Base-by-base conservation (phyloP, 1,139 yeast genomes). In the Magnusiomyces suaveolens region DNA sequence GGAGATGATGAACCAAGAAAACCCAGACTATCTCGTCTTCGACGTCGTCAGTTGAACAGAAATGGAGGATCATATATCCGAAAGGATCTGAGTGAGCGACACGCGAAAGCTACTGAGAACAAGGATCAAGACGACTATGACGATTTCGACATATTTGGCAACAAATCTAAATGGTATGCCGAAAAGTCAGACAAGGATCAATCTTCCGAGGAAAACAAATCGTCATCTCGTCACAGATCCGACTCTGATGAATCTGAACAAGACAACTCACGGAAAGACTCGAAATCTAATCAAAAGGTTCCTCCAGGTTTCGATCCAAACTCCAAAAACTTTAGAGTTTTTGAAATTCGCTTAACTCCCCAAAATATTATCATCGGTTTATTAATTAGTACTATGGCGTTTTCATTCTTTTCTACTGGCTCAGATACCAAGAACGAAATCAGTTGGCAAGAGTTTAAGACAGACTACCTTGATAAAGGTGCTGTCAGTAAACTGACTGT, bases 401-500 rank as follows among this genome's bases (percentile, higher is more conserved):
- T 60, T 46, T 64, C 65, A 43, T 53, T 65, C 43, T 50, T 63
- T 47, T 71, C 60, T 62, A 68, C 54, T 61, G 69, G 60, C 70
- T 75, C 55, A 62, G 59, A 57, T 51, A 29, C 47, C 25, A 69
- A 65, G 48, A 63, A 69, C 26, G 76, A 70, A 60, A 75, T 92
- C 60, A 85, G 97, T 1, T 88, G 87, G 78, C 97, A 90, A 70
- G 96, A 88, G 67, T 92, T 92, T 75, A 86, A 87, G 66, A 78
- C 83, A 24, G 82, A 84, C 57, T 88, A 85, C 65, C 75, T 92
- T 48, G 94, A 87, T 61, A 84, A 83, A 63, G 97, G 97, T 2
- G 74, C 85, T 50, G 97, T 92, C 32, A 81, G 83, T 56, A 81
- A 79, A 59, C 75, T 92, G 49, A 77, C 77, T 23, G 97, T 92